A percentile compares a stretch with the other conserved stretches of the same genome.
Evolutionary conservation across 1,139 yeast genomes (phyloP).

Genomic region (Yamadazyma atmosphaerica): DNA sequence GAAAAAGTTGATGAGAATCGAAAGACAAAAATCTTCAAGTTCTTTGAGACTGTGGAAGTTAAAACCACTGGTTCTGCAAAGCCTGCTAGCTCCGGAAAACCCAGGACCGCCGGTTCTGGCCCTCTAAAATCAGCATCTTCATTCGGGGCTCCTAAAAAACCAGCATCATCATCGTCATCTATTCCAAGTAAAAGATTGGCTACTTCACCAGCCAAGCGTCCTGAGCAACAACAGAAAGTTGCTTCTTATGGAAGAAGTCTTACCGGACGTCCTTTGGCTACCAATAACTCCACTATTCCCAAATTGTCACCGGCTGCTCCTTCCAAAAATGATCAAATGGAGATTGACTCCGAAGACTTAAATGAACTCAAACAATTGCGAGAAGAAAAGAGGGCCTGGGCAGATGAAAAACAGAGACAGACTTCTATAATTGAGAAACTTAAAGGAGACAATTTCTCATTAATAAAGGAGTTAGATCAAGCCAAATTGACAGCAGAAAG

Average conservation of each 20-base stretch:
- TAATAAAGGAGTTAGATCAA: conserved; percentile 44
- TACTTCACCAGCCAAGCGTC: conserved; percentile 61
- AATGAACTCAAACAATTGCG: conserved; percentile 55
- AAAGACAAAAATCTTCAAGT: conserved; percentile 64
- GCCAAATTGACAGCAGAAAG: conserved; percentile 35
- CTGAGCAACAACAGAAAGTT: conserved; percentile 27
- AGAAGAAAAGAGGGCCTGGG: conserved; percentile 54
- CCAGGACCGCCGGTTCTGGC: conserved; percentile 5
- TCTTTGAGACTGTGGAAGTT: conserved; percentile 58
- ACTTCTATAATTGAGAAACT: conserved; percentile 40
- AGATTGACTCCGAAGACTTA: conserved; percentile 24
- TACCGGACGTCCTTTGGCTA: conserved; percentile 37
- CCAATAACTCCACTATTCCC: conserved; percentile 17
- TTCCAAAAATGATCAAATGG: conserved; percentile 11
- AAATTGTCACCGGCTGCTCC: conserved; percentile 11
- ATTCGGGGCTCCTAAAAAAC: conserved; percentile 7
- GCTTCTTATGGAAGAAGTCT: conserved; percentile 36
- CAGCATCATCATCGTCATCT: conserved; percentile 22
- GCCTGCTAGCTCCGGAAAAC: conserved; percentile 7
- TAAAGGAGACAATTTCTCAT: conserved; percentile 41
- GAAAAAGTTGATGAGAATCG: conserved; percentile 76
- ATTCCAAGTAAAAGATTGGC: conserved; percentile 69
- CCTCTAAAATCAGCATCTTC: conserved; percentile 3
- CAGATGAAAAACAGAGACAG: conserved; percentile 42
- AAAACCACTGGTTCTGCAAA: conserved; percentile 22